Conservation (phyloP, 2,329 filamentous ascomycete genomes). For the Colletotrichum sp. region DNA sequence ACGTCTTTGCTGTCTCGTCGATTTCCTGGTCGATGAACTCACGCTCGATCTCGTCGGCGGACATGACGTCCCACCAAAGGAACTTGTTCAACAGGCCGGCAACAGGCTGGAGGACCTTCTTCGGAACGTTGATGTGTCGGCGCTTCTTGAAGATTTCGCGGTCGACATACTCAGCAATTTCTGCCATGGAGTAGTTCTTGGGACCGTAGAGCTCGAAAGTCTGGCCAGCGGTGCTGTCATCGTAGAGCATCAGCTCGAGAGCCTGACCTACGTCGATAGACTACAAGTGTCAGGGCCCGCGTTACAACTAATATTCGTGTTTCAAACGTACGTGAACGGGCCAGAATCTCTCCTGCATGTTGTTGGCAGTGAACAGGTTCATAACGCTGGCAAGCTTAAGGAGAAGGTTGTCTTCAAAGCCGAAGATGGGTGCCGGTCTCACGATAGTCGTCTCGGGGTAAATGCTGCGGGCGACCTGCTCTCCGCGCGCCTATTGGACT, state of each 20-base stretch:
- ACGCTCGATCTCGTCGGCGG: slow-evolving; percentile 84
- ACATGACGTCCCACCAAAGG: slow-evolving; percentile 88
- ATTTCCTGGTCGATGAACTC: slow-evolving; percentile 95
- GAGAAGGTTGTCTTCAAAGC: slow-evolving; percentile 91
- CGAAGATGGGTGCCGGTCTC: slow-evolving; percentile 90
- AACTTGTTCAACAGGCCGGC: slow-evolving; percentile 78
- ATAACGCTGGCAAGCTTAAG: slow-evolving; percentile 81
- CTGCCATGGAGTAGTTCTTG: slow-evolving; percentile 86
- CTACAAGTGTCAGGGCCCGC: slow-evolving; percentile 44
- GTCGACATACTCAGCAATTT: slow-evolving; percentile 89
- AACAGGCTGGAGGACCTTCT: slow-evolving; percentile 76
- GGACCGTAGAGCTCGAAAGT: slow-evolving; percentile 96
- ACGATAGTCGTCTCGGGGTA: slow-evolving; percentile 98
- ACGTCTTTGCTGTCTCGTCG: slow-evolving; percentile 90
- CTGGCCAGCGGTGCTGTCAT: slow-evolving; percentile 87
- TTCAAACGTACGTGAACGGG: slow-evolving; percentile 78
- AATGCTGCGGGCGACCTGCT: slow-evolving; percentile 83
- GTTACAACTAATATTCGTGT: neutral
- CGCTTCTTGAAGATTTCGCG: slow-evolving; percentile 90
- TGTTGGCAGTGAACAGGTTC: slow-evolving; percentile 88
- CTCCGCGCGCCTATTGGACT: slow-evolving; percentile 68
- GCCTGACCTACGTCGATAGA: slow-evolving; percentile 89
- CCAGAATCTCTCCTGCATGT: slow-evolving; percentile 89
- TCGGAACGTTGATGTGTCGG: slow-evolving; percentile 90
- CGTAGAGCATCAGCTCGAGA: slow-evolving; percentile 87